These are phyloP conservation scores for Thielaviopsis populi DNA, from an alignment of 2,329 filamentous ascomycete genomes.

Conservation along the genomic window DNA sequence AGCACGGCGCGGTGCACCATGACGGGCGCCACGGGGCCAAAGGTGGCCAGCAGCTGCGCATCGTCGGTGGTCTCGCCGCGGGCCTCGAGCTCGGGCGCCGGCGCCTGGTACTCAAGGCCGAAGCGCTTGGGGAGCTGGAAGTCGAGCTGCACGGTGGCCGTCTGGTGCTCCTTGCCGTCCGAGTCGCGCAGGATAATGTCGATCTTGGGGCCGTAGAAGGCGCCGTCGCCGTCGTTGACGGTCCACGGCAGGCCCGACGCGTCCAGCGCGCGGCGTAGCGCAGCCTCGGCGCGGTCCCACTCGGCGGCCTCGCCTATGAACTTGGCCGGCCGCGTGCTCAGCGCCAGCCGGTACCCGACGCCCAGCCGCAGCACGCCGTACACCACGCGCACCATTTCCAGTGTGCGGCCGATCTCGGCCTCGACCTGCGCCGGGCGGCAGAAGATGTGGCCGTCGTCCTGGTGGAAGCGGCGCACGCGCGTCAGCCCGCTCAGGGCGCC, in stretches of 20 bases:
- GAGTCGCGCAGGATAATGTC: constrained; percentile 70
- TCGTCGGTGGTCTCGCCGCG: constrained; percentile 37
- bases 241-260: constrained; percentile 60
- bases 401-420: constrained; percentile 55
- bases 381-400: constrained; percentile 59
- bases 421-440: constrained; percentile 64
- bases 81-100: constrained; percentile 47
- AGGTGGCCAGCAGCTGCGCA: constrained; percentile 31
- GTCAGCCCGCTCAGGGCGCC: constrained; percentile 71
- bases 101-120: constrained; percentile 56
- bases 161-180: constrained; percentile 74
- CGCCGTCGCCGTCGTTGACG: constrained; percentile 67
- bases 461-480: constrained; percentile 72
- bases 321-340: constrained; percentile 68
- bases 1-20: constrained; percentile 75
- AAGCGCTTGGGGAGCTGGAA: constrained; percentile 81
- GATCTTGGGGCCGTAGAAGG: constrained; percentile 87
- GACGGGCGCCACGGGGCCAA: constrained; percentile 52
- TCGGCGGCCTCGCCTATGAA: constrained; percentile 62
- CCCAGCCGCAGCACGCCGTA: constrained; percentile 57
- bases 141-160: constrained; percentile 77
- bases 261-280: constrained; percentile 31
- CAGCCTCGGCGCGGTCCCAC: constrained; percentile 34
- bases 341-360: constrained; percentile 51
- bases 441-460: constrained; percentile 86